These are phyloP conservation scores for Candolleomyces efflorescens DNA, from an alignment of 768 basidiomycete species.

Conservation along the genomic window DNA sequence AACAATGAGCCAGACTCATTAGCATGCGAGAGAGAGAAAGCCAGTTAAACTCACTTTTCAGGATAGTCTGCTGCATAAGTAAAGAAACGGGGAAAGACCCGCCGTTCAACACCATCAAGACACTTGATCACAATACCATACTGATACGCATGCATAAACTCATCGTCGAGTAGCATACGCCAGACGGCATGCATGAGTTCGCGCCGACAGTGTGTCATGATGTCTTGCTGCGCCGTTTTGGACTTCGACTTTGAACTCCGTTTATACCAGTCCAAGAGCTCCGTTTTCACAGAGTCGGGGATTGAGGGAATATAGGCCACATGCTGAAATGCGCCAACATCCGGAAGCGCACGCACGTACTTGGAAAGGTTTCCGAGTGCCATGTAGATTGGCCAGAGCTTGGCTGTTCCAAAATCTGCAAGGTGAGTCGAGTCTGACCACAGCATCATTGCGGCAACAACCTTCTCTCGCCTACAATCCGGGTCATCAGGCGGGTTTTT, in stretches of 20 bases:
- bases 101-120: constrained; percentile 24
- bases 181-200: constrained; percentile 12
- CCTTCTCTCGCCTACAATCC: neutral
- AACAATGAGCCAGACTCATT: too few species aligned
- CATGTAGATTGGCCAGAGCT: constrained; percentile 37
- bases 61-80: constrained; percentile 36
- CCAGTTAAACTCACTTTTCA: constrained; percentile 31
- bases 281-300: too few species aligned
- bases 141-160: constrained; percentile 27
- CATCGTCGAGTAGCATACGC: constrained; percentile 23
- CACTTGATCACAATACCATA: constrained; percentile 28
- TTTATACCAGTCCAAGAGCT: too few species aligned
- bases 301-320: too few species aligned
- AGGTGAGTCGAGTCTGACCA: constrained; percentile 35
- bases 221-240: too few species aligned
- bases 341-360: constrained; percentile 17
- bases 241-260: too few species aligned
- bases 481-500: constrained; percentile 19
- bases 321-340: too few species aligned
- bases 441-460: constrained; percentile 23
- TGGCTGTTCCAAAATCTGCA: constrained; percentile 28
- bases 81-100: constrained; percentile 28
- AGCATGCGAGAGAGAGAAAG: too few species aligned
- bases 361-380: constrained; percentile 36
- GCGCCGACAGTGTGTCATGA: too few species aligned